Base-by-base conservation (phyloP, 371 early-diverging fungal genomes). In the Saksenaea vasiformis region DNA sequence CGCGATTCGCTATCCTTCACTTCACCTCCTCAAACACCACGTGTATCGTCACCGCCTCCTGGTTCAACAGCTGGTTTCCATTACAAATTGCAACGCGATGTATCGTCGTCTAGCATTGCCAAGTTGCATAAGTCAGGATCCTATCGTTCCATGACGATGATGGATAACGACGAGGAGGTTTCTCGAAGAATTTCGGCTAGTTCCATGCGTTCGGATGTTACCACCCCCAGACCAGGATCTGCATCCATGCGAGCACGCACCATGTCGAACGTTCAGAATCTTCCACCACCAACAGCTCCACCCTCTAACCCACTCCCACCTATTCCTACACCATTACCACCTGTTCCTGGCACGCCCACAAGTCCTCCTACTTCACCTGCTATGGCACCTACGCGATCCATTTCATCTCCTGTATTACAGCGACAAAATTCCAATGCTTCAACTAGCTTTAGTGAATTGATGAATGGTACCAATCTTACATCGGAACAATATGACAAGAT, bases 231-330 rank as follows among this genome's bases (percentile, higher is more conserved):
- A 54, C 55, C 54, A 5, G 65, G 66, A 17, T 61, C 67, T 43
- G 36, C 64, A 11, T 63, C 64, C 17, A 65, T 67, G 27, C 56
- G 74, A 5, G 56, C 63, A 38, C 55, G 41, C 15, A 65, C 63
- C 43, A 66, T 31, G 60, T 53, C 68, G 60, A 44, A 56, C 51
- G 1, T 22, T 56, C 8, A 55, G 43, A 9, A 53, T 37, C 56
- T 74, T 11, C 80, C 80, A 15, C 80, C 80, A 51, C 77, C 76
- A 9, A 65, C 76, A n/a, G 79, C 82, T 11, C 82, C 82, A 15
- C 82, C 82, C 0, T 76, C 78, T 2, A 78, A 78, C 54, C 80
- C 79, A 28, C 65, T 82, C 35, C 82, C 82, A n/a, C 82, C 82
- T 7, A 69, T 79, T 22, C 82, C 82, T n/a, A 69, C 74, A 8